These are phyloP conservation scores for Lupinus albus DNA, from an alignment of 306 rosid genomes.

Conservation along the genomic window DNA sequence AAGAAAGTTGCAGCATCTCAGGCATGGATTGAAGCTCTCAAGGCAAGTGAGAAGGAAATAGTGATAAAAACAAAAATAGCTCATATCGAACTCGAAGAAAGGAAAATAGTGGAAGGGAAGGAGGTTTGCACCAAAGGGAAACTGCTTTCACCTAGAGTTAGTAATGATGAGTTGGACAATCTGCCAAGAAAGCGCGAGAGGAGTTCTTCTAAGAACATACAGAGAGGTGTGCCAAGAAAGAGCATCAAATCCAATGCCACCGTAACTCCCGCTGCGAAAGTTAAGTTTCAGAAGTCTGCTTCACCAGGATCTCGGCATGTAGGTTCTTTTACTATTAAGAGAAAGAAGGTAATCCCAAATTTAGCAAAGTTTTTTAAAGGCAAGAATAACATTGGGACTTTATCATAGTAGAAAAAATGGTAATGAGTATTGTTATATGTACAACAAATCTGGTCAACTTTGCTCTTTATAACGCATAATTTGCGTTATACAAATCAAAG, in stretches of 20 bases:
- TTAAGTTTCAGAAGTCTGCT: conserved; percentile 54
- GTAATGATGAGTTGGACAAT: conserved; percentile 49
- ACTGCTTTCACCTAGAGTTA: conserved; percentile 48
- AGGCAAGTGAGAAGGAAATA: conserved; percentile 86
- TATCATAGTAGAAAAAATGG: neutral
- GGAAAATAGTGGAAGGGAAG: conserved; percentile 50
- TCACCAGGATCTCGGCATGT: conserved; percentile 59
- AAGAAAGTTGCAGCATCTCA: conserved; percentile 80
- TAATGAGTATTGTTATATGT: no score
- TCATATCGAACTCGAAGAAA: conserved; percentile 61
- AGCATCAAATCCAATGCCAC: conserved; percentile 50
- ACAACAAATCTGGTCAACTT: no score
- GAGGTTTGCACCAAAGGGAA: conserved; percentile 45
- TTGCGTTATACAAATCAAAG: no score
- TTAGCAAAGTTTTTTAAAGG: conserved; percentile 64
- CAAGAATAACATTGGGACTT: conserved; percentile 40
- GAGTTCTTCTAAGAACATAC: conserved; percentile 45
- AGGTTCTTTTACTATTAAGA: conserved; percentile 64
- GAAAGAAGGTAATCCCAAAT: conserved; percentile 63
- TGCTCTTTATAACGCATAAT: no score
- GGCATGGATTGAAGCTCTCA: conserved; percentile 89
- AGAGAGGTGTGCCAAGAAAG: conserved; percentile 47
- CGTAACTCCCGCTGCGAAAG: conserved; percentile 49
- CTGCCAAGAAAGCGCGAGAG: conserved; percentile 55
- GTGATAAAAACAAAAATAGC: conserved; percentile 55